A percentile compares a stretch with the other conserved stretches of the same genome.
phyloP scores from a whole-genome alignment of 2,329 filamentous ascomycete genomes.

The Exserohilum rostratum region DNA sequence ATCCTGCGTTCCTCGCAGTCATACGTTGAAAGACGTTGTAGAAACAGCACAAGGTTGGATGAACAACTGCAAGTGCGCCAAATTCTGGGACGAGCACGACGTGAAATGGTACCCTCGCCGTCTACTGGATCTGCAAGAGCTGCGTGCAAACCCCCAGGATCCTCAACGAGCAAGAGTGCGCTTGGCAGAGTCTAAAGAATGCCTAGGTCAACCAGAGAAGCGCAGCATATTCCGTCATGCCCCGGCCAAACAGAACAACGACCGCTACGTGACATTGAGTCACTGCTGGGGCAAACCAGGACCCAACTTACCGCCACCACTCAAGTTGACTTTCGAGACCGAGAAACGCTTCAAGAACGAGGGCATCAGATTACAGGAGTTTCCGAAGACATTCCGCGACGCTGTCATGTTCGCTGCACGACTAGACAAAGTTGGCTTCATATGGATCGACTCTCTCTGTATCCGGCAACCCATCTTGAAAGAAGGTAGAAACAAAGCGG shows the following conservation, averaged over 20 bases:
- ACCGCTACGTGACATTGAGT: slow-evolving; percentile 16
- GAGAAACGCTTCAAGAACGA: slow-evolving; percentile 1
- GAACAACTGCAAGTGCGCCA: slow-evolving; percentile 15
- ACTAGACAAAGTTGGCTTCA: slow-evolving; percentile 13
- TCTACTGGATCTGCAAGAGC: slow-evolving; percentile 7
- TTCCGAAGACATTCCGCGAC: slow-evolving; percentile 22
- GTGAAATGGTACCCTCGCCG: slow-evolving; percentile 14
- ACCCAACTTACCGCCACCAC: not conserved
- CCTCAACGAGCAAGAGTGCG: not conserved
- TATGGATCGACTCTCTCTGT: slow-evolving; percentile 25
- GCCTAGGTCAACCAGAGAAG: not conserved
- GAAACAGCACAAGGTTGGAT: slow-evolving; percentile 18
- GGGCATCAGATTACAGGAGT: slow-evolving; percentile 6
- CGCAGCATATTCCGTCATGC: not conserved
- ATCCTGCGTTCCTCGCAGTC: not conserved
- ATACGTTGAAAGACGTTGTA: slow-evolving; percentile 4
- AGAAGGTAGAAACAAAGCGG: not conserved
- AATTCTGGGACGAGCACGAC: not conserved
- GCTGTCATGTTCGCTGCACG: slow-evolving; percentile 11
- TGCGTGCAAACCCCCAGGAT: not conserved
- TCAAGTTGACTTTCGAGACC: slow-evolving; percentile 2
- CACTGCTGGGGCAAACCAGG: slow-evolving; percentile 20
- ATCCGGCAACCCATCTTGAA: slow-evolving; percentile 4
- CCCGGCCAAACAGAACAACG: not conserved
- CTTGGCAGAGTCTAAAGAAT: slow-evolving; percentile 6